phyloP scores from a whole-genome alignment of 225 moss, liverwort and hornwort species.

The Physcomitrium patens region DNA sequence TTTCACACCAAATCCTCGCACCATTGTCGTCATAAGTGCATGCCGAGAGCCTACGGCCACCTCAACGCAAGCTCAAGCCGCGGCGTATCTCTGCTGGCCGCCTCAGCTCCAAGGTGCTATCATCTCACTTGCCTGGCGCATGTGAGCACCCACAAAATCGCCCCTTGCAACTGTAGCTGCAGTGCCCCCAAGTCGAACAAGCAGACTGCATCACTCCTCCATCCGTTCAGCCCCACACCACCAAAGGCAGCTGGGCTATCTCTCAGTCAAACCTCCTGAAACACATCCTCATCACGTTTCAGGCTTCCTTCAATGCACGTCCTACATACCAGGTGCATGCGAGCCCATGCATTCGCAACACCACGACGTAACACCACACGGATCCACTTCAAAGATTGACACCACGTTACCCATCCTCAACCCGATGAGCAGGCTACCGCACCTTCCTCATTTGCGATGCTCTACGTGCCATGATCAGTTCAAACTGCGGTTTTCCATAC shows the following conservation, averaged over 20 bases:
- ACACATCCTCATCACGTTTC: constrained; percentile 28
- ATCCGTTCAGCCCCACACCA: constrained; percentile 18
- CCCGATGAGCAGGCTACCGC: too few species aligned
- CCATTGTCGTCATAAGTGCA: background rate
- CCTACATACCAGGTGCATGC: background rate
- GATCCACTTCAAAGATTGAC: too few species aligned
- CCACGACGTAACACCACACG: too few species aligned
- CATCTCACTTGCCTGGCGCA: background rate
- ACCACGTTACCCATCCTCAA: too few species aligned
- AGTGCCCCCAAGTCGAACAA: background rate
- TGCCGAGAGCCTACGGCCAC: background rate
- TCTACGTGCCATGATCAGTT: background rate
- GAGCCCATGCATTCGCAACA: background rate
- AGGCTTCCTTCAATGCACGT: constrained; percentile 18
- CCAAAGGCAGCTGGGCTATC: constrained; percentile 31
- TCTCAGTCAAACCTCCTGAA: constrained; percentile 42
- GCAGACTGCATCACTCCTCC: constrained; percentile 15
- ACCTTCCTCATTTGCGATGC: too few species aligned
- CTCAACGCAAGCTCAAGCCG: constrained; percentile 3
- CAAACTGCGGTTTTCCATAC: background rate
- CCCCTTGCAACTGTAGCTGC: constrained; percentile 24
- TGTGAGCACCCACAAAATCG: constrained; percentile 16
- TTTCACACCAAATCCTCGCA: constrained; percentile 8
- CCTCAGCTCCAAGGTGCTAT: constrained; percentile 5
- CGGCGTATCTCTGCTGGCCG: constrained; percentile 6